phyloP scores from a whole-genome alignment of 441 rosid species.

The Melastoma candidum region DNA sequence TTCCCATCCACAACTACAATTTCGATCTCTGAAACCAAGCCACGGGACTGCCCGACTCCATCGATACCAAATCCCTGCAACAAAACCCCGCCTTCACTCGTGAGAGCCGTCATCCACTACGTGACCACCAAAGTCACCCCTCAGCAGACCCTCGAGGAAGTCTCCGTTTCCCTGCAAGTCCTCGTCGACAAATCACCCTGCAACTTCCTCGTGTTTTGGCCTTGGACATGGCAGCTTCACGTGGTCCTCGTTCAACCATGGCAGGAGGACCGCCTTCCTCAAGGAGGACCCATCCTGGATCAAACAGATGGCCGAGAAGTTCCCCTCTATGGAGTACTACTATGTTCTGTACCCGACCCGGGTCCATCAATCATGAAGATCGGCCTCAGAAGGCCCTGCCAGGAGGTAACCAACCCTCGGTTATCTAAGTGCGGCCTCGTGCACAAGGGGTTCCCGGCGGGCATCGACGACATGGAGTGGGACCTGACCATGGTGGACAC shows the following conservation, averaged over 20 bases:
- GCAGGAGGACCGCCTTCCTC: slow-evolving; percentile 15
- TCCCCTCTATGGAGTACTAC: slow-evolving; percentile 12
- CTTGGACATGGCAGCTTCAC: slow-evolving; percentile 20
- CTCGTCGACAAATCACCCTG: slow-evolving; percentile 48
- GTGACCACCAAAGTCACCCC: slow-evolving; percentile 54
- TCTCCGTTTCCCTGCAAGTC: slow-evolving; percentile 44
- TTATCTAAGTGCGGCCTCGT: background rate
- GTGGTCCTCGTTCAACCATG: slow-evolving; percentile 20
- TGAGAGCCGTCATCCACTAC: slow-evolving; percentile 50
- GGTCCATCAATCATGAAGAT: slow-evolving; percentile 10
- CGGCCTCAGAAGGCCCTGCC: background rate
- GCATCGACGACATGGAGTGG: no score
- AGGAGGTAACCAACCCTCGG: background rate
- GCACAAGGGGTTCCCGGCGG: background rate
- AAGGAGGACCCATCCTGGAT: slow-evolving; percentile 19
- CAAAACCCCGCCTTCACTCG: slow-evolving; percentile 44
- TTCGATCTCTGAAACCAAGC: slow-evolving; percentile 19
- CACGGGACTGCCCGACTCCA: slow-evolving; percentile 32
- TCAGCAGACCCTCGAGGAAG: slow-evolving; percentile 53
- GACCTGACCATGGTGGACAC: no score
- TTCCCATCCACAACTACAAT: slow-evolving; percentile 19
- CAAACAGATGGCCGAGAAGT: slow-evolving; percentile 14
- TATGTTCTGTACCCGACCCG: slow-evolving; percentile 13
- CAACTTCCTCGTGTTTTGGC: slow-evolving; percentile 34
- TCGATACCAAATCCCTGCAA: slow-evolving; percentile 31